phyloP scores from a whole-genome alignment of 2,329 filamentous ascomycete genomes.

The Xylaria sp. region DNA sequence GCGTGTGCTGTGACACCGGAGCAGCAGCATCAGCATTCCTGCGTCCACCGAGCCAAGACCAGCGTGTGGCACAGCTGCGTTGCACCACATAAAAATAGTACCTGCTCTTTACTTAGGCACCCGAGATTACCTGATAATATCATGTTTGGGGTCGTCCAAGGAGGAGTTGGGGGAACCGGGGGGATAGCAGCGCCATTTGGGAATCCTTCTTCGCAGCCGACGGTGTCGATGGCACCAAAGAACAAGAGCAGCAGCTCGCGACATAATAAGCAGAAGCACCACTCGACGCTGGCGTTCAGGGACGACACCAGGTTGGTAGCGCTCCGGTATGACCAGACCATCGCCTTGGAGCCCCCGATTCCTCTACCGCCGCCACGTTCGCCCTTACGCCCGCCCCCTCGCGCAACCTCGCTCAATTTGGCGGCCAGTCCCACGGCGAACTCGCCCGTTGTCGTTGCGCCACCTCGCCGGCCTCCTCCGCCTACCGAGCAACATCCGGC shows the following conservation, averaged over 20 bases:
- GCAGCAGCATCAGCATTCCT: slow-evolving; percentile 18
- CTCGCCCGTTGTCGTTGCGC: slow-evolving; percentile 37
- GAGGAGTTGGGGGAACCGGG: slow-evolving; percentile 28
- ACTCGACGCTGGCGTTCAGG: slow-evolving; percentile 55
- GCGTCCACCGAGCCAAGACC: slow-evolving; percentile 8
- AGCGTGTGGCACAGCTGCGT: slow-evolving; percentile 20
- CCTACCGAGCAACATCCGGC: slow-evolving; percentile 66
- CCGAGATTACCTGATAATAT: slow-evolving; percentile 27
- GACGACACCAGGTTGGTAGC: slow-evolving; percentile 64
- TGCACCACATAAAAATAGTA: slow-evolving; percentile 32
- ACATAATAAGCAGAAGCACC: slow-evolving; percentile 50
- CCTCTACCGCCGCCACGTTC: slow-evolving; percentile 60
- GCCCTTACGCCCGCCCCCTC: slow-evolving; percentile 50
- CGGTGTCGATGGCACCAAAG: slow-evolving; percentile 46
- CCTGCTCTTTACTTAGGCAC: background rate
- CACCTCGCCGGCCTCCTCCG: slow-evolving; percentile 54
- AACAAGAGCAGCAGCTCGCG: slow-evolving; percentile 52
- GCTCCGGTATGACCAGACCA: slow-evolving; percentile 70
- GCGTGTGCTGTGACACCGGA: slow-evolving; percentile 33
- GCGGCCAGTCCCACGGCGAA: slow-evolving; percentile 32
- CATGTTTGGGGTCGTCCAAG: slow-evolving; percentile 36
- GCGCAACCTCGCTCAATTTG: slow-evolving; percentile 46
- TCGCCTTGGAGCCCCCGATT: slow-evolving; percentile 68
- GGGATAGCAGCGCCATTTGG: slow-evolving; percentile 32
- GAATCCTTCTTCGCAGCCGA: slow-evolving; percentile 42